Percentiles rank a stretch among this genome's conserved stretches.
phyloP scores from a whole-genome alignment of 208 protist genomes.

The Phytomonas francai region DNA sequence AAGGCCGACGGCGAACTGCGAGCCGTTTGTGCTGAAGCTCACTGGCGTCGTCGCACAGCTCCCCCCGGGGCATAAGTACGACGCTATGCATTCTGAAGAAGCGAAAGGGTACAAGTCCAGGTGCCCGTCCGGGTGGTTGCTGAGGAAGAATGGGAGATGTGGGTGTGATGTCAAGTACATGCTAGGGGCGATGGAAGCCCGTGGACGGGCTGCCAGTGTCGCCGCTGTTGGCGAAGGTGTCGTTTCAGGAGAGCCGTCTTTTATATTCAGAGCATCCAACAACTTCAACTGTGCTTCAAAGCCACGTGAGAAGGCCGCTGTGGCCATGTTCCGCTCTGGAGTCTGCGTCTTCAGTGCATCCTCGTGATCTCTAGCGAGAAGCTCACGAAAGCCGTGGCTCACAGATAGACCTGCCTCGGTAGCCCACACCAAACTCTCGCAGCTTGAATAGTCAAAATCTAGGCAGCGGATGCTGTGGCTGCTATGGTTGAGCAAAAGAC shows the following conservation, averaged over 20 bases:
- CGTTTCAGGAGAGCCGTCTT: conserved; percentile 6
- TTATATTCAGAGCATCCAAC: conserved; percentile 10
- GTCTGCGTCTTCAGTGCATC: conserved; percentile 35
- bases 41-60: conserved; percentile 10
- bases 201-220: conserved; percentile 28
- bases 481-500: conserved; percentile 59
- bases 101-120: conserved; percentile 80
- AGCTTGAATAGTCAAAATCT: conserved; percentile 64
- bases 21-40: conserved; percentile 56
- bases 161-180: conserved; percentile 51
- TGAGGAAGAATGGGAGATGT: conserved; percentile 75
- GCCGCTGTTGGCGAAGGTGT: neutral
- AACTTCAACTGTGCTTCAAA: conserved; percentile 23
- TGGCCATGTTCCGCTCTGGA: conserved; percentile 59
- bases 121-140: conserved; percentile 42
- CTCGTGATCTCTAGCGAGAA: conserved; percentile 74
- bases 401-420: conserved; percentile 50
- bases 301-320: conserved; percentile 34
- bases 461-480: conserved; percentile 40
- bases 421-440: conserved; percentile 75
- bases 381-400: conserved; percentile 61
- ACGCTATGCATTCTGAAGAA: conserved; percentile 54
- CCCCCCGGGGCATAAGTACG: conserved; percentile 26
- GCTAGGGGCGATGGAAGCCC: conserved; percentile 18
- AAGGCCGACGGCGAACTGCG: conserved; percentile 61